Base-by-base conservation (phyloP, 2,329 filamentous ascomycete genomes). In the Cordyceps sp. region DNA sequence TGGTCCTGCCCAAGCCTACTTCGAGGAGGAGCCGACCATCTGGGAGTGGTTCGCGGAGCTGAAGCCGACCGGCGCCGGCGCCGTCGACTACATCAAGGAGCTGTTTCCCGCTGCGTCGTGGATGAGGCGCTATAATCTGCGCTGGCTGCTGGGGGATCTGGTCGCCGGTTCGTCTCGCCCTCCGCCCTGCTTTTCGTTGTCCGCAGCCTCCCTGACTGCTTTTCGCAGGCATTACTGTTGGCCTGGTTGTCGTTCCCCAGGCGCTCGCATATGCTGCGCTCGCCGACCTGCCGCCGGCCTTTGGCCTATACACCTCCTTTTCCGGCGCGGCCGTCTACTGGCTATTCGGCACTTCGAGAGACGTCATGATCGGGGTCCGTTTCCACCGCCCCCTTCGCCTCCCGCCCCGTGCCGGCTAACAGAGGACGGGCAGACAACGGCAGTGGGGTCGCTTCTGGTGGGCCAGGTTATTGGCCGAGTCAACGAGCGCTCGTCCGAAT, bases 341-440 rank as follows among this genome's bases (percentile, higher is more conserved):
- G 79, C 69, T 83, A 35, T 86, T 86, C 47, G 81, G 78, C 23
- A 86, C 80, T 0, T 86, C 81, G 7, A 86, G 85, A 46, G 81
- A 88, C 49, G 85, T 88, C 48, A 83, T 80, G 9, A 85, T 86
- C 36, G 80, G 80, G 18, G 60, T 63, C 50, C 25, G 58, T 41
- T 14, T 8, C n/a, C n/a, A 23, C 21, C 12, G 7, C 21, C 12
- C 21, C 7, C 21, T 23, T 12, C 7, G 7, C 12, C 21, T 7
- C 21, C 21, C 12, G 21, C 7, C 21, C 21, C 21, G 21, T 23
- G 21, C 7, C n/a, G n/a, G n/a, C n/a, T n/a, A n/a, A n/a, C n/a
- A n/a, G n/a, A n/a, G n/a, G n/a, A 13, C 2, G 2, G 16, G 33
- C 66, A 62, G 75, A 79, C 64, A 23, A 64, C 63, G 4, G 62